Evolutionary conservation across 345 rosid species (phyloP).

Genomic region (Eutrema heterophyllum): DNA sequence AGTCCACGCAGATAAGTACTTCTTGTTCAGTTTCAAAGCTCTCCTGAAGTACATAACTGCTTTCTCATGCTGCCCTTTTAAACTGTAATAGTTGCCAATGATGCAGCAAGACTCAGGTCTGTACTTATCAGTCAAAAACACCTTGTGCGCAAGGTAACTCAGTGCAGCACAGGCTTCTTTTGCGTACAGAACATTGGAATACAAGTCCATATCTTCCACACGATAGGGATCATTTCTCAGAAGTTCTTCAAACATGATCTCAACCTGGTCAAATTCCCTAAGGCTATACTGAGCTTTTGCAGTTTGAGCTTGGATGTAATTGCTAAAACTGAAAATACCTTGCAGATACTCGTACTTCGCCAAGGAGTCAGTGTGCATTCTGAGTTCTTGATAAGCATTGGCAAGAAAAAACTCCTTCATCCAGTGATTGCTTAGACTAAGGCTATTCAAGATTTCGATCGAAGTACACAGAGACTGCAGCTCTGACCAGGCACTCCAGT

Average conservation of each 20-base stretch:
- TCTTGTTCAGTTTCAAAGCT: slow-evolving; percentile 92
- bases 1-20: slow-evolving; percentile 93
- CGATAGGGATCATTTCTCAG: slow-evolving; percentile 79
- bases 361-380: slow-evolving; percentile 79
- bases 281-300: slow-evolving; percentile 89
- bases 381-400: slow-evolving; percentile 77
- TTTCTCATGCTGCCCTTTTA: slow-evolving; percentile 93
- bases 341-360: slow-evolving; percentile 69
- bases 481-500: slow-evolving; percentile 98
- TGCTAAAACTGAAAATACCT: slow-evolving; percentile 74
- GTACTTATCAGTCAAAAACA: slow-evolving; percentile 81
- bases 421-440: slow-evolving; percentile 81
- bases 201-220: slow-evolving; percentile 96
- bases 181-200: slow-evolving; percentile 90
- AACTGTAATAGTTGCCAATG: slow-evolving; percentile 93
- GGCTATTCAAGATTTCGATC: slow-evolving; percentile 61
- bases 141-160: slow-evolving; percentile 92
- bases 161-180: slow-evolving; percentile 86
- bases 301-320: slow-evolving; percentile 85
- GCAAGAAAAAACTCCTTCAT: slow-evolving; percentile 97
- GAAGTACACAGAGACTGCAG: slow-evolving; percentile 78
- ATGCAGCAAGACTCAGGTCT: slow-evolving; percentile 98
- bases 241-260: slow-evolving; percentile 86
- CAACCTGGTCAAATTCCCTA: slow-evolving; percentile 94
- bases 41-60: slow-evolving; percentile 88